A percentile compares a stretch with the other conserved stretches of the same genome.
These are phyloP conservation scores for Scolecobasidium constrictum DNA, from an alignment of 2,329 filamentous ascomycete species.

Conservation along the genomic window DNA sequence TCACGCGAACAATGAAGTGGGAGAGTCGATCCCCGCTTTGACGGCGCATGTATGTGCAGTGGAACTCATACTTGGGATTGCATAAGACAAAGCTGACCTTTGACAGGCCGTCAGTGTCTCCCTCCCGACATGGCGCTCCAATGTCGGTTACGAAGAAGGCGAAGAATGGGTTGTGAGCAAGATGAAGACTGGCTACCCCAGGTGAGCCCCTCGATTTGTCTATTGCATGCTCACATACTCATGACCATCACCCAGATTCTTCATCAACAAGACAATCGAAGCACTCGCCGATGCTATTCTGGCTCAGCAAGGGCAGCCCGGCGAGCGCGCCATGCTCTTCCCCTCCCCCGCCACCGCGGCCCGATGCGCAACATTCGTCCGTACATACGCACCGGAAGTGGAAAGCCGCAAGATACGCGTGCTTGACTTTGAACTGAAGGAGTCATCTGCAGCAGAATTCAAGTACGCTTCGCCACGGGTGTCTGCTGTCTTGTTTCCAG, in stretches of 20 bases:
- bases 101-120: conserved; percentile 93
- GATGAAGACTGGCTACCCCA: conserved; percentile 86
- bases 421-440: conserved; percentile 49
- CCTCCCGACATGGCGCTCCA: conserved; percentile 82
- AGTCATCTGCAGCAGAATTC: conserved; percentile 8
- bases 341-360: conserved; percentile 59
- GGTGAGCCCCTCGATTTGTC: conserved; percentile 35
- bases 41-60: conserved; percentile 11
- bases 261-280: conserved; percentile 75
- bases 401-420: conserved; percentile 39
- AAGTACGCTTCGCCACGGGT: conserved; percentile 33
- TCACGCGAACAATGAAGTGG: conserved; percentile 5
- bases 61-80: background rate
- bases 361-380: conserved; percentile 66
- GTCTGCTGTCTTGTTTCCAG: conserved; percentile 55
- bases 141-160: conserved; percentile 89
- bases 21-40: conserved; percentile 10
- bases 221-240: background rate
- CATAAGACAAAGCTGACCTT: background rate
- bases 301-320: conserved; percentile 48
- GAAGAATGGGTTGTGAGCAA: conserved; percentile 73
- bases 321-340: conserved; percentile 70
- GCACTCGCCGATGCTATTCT: conserved; percentile 61
- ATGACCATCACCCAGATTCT: conserved; percentile 53
- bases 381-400: conserved; percentile 44